Evolutionary conservation across 768 basidiomycete species (phyloP), one percentile per base, ranked within the genome.

Genomic region (Coprinellus aureogranulatus): DNA sequence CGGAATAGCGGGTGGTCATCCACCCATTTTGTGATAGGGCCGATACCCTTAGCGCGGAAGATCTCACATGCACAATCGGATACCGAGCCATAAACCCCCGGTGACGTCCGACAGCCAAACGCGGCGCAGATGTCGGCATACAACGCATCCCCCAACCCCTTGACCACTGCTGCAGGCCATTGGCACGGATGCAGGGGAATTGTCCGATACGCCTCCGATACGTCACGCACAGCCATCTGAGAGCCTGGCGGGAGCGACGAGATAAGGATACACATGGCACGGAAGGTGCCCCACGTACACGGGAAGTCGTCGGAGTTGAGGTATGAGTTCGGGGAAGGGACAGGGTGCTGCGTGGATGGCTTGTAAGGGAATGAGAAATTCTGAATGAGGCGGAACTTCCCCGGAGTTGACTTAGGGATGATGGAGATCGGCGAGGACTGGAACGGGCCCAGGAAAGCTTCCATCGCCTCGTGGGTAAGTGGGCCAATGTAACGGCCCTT

Each of bases 251-350:
- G 78, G 0, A 80, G 72, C 1, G 59, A 55, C 1, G 44, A 65
- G 0, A 78, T 63, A 22, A 72, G 53, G n/a, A 68, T 51, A 23
- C 61, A 71, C 0, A 77, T 58, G 0, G 67, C 62, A 0, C 62
- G 48, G 52, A 81, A 81, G 0, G 77, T 79, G 0, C 75, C 76
- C 78, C 77, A 81, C 0, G 72, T 75, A 63, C 75, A 76, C 0
- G 78, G 79, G 46, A 53, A 73, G 71, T 59, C 12, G n/a, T 63
- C 51, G 0, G 75, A 59, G 34, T 73, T 47, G 5, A 81, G 71
- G 3, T 34, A 9, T 0, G 57, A 61, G 31, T 78, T 78, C 25
- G 78, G 69, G 0, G 76, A 77, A 1, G 66, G 65, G 1, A 53
- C 2, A 1, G 41, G 59, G 11, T 20, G 22, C 4, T 23, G 22